Conservation (phyloP, 371 early-diverging fungal species). For the Mortierella sp. region DNA sequence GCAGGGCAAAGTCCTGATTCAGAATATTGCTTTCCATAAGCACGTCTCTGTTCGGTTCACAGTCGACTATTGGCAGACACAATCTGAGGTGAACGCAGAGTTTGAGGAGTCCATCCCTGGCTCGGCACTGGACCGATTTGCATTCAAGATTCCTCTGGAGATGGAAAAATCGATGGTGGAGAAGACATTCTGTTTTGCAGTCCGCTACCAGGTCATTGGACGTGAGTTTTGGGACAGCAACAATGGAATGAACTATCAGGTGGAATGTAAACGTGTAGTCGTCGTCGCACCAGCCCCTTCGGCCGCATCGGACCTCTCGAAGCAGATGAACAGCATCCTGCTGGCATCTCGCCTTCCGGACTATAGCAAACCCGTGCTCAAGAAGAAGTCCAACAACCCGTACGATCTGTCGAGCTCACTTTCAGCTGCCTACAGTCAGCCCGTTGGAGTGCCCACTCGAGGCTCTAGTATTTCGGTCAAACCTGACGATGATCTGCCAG, state of each 20-base stretch:
- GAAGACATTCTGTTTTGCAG: constrained; percentile 64
- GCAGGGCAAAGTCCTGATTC: constrained; percentile 72
- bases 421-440: constrained; percentile 38
- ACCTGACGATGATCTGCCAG: not conserved
- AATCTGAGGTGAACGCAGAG: constrained; percentile 65
- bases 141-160: constrained; percentile 53
- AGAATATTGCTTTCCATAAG: constrained; percentile 87
- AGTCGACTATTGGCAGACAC: constrained; percentile 76
- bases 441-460: constrained; percentile 1
- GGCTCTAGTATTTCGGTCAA: constrained; percentile 7
- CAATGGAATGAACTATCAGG: constrained; percentile 76
- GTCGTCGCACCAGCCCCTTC: constrained; percentile 1
- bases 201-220: constrained; percentile 69
- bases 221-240: constrained; percentile 89
- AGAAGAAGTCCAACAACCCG: constrained; percentile 27
- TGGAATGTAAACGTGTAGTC: constrained; percentile 57
- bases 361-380: constrained; percentile 31
- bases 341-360: constrained; percentile 30
- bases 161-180: constrained; percentile 45
- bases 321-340: constrained; percentile 45
- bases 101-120: constrained; percentile 64
- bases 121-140: constrained; percentile 42
- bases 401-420: constrained; percentile 54
- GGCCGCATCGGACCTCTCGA: constrained; percentile 24
- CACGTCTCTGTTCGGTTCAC: constrained; percentile 77